phyloP scores from a whole-genome alignment of 2,329 filamentous ascomycete species.

The Knufia petricola region DNA sequence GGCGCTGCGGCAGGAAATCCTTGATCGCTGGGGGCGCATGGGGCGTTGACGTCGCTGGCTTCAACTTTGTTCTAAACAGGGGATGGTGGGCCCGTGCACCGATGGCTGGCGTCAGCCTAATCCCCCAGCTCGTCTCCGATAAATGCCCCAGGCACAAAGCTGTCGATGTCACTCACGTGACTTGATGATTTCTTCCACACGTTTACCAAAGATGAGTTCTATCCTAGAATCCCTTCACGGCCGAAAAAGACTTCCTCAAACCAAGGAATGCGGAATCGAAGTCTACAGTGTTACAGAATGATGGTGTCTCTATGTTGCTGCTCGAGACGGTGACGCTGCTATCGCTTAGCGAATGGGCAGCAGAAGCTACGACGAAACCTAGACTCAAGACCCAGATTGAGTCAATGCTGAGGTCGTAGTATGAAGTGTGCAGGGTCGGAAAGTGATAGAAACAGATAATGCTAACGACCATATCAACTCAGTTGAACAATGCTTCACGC shows the following conservation, averaged over 20 bases:
- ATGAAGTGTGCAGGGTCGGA: too few species aligned
- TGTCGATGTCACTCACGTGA: too few species aligned
- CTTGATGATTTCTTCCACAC: too few species aligned
- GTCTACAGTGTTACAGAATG: constrained; percentile 10
- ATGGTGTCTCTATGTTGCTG: constrained; percentile 13
- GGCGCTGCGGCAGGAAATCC: neutral
- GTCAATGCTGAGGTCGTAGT: too few species aligned
- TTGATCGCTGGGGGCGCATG: neutral
- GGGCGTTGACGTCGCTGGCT: neutral
- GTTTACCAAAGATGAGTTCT: too few species aligned
- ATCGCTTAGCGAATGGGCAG: constrained; percentile 14
- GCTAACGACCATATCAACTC: too few species aligned
- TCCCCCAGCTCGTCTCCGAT: too few species aligned
- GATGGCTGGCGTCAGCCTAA: neutral
- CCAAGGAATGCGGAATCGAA: constrained; percentile 4
- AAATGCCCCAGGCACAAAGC: neutral
- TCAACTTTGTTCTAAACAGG: neutral
- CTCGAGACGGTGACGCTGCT: constrained; percentile 17
- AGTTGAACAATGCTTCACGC: too few species aligned
- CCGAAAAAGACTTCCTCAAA: constrained; percentile 6
- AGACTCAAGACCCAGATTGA: neutral
- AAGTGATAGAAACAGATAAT: too few species aligned
- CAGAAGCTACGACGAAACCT: neutral
- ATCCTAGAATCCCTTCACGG: constrained; percentile 2
- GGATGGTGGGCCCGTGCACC: neutral